Percentiles rank a stretch among this genome's conserved stretches.
Conservation (phyloP, 2,329 filamentous ascomycete species). For the Emmonsiellopsis sp. region DNA sequence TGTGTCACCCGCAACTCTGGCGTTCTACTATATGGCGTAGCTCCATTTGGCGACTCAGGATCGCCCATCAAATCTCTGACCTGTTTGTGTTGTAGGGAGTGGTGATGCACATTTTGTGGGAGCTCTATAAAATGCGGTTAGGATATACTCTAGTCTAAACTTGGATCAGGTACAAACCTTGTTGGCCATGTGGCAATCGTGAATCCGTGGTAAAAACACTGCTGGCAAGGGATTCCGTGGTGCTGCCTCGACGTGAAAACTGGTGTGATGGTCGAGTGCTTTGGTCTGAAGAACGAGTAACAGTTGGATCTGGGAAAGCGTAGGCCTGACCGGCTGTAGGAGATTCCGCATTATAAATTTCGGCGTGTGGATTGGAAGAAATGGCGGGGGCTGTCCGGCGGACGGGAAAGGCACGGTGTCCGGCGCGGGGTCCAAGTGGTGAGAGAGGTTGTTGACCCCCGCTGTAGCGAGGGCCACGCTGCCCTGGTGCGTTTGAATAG, state of each 20-base stretch:
- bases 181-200: conserved; percentile 37
- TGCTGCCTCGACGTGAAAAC: conserved; percentile 37
- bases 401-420: conserved; percentile 33
- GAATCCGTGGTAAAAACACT: conserved; percentile 41
- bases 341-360: conserved; percentile 41
- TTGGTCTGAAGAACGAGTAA: conserved; percentile 23
- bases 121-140: conserved; percentile 27
- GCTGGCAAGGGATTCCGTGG: conserved; percentile 37
- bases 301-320: conserved; percentile 41
- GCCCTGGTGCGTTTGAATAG: conserved; percentile 24
- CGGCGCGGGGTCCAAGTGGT: conserved; percentile 28
- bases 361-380: conserved; percentile 38
- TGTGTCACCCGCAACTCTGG: conserved; percentile 41
- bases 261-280: conserved; percentile 17
- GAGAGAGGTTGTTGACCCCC: conserved; percentile 29
- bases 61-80: conserved; percentile 39
- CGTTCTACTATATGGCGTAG: conserved; percentile 40
- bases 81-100: conserved; percentile 39
- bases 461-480: conserved; percentile 33
- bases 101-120: conserved; percentile 38
- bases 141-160: neutral
- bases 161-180: conserved; percentile 27
- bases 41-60: conserved; percentile 29
- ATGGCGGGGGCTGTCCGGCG: conserved; percentile 41
- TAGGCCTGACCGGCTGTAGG: conserved; percentile 42